A percentile compares a stretch with the other conserved stretches of the same genome.
phyloP scores from a whole-genome alignment of 2,329 filamentous ascomycete genomes.

The Stachybotrys chlorohalonatus region DNA sequence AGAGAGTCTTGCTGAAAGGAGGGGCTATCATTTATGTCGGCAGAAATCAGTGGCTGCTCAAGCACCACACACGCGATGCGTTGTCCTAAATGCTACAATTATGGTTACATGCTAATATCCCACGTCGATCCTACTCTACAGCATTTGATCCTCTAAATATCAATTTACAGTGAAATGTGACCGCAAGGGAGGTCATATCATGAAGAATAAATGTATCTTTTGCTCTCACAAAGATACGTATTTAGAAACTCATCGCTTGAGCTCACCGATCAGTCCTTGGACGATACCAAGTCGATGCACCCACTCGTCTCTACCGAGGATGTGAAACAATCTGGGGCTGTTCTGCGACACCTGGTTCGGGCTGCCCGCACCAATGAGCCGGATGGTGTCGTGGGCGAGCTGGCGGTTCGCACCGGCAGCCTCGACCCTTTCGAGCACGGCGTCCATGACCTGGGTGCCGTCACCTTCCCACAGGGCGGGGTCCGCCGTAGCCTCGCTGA shows the following conservation, averaged over 20 bases:
- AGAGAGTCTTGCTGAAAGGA: no score
- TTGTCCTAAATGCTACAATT: no score
- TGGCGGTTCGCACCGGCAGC: conserved; percentile 7
- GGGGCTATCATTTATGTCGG: no score
- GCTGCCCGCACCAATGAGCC: conserved; percentile 21
- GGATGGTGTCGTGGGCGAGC: conserved; percentile 17
- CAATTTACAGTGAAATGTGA: no score
- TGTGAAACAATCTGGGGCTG: conserved; percentile 18
- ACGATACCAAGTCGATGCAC: conserved; percentile 14
- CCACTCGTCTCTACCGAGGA: conserved; percentile 28
- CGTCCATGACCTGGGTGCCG: conserved; percentile 8
- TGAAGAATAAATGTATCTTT: not conserved
- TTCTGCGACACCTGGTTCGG: conserved; percentile 17
- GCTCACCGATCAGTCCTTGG: conserved; percentile 9
- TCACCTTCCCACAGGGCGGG: conserved; percentile 5
- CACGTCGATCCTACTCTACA: no score
- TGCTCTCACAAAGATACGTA: not conserved
- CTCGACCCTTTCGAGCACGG: conserved; percentile 7
- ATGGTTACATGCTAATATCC: no score
- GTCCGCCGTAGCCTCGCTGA: conserved; percentile 13
- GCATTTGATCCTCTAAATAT: no score
- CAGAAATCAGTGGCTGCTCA: no score
- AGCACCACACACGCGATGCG: no score
- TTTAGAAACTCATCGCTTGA: not conserved
- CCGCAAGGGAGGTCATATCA: not conserved